A percentile compares a stretch with the other conserved stretches of the same genome.
These are phyloP conservation scores for Citeromyces hawaiiensis DNA, from an alignment of 1,139 yeast genomes.

Conservation along the genomic window DNA sequence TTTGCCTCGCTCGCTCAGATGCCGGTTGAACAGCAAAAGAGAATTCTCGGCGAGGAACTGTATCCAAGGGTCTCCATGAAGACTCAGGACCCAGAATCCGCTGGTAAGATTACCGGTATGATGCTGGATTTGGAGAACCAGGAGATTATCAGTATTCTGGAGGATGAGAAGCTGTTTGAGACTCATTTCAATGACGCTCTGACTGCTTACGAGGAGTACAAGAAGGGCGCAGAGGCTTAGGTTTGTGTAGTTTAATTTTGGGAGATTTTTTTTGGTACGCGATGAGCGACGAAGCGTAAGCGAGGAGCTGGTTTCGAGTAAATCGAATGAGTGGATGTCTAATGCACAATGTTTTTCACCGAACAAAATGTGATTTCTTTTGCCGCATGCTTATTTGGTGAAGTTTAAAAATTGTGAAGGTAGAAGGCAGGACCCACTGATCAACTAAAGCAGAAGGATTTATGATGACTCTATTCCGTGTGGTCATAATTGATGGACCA, in stretches of 20 bases:
- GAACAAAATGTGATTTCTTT: too few species aligned
- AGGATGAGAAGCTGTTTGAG: conserved; percentile 82
- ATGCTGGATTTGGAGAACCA: conserved; percentile 89
- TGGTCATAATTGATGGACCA: too few species aligned
- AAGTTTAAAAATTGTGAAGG: too few species aligned
- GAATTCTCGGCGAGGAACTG: conserved; percentile 94
- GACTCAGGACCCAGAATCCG: conserved; percentile 78
- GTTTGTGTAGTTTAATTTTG: not conserved
- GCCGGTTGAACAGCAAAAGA: conserved; percentile 87
- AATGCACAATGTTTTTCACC: too few species aligned
- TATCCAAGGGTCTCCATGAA: conserved; percentile 93
- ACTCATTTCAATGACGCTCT: conserved; percentile 92
- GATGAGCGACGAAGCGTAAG: too few species aligned
- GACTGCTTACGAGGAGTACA: conserved; percentile 82
- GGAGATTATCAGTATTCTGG: conserved; percentile 80
- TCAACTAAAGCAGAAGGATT: too few species aligned
- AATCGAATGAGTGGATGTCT: too few species aligned
- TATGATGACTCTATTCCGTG: too few species aligned
- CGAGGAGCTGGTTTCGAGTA: too few species aligned
- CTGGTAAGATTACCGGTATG: conserved; percentile 99
- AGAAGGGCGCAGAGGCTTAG: conserved; percentile 16
- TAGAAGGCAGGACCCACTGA: too few species aligned
- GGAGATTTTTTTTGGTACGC: not conserved
- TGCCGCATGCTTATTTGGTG: too few species aligned
- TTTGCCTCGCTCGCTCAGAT: conserved; percentile 48